phyloP scores from a whole-genome alignment of 768 basidiomycete species.

The Kwoniella sp. region DNA sequence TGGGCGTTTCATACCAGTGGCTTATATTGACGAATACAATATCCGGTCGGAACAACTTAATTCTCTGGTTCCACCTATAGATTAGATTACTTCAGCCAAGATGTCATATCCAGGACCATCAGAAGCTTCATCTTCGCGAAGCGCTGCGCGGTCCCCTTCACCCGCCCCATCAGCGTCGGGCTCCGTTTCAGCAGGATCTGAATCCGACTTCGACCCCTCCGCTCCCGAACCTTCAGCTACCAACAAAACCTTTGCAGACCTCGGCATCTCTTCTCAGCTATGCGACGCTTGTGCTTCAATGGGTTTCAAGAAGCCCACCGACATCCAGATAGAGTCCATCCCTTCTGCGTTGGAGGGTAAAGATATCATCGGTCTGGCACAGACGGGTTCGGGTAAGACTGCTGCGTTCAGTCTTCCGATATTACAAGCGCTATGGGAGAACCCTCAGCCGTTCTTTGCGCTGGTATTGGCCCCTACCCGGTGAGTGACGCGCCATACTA shows the following conservation, averaged over 20 bases:
- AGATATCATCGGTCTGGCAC: conserved; percentile 98
- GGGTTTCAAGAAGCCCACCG: conserved; percentile 81
- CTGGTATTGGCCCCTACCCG: conserved; percentile 93
- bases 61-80: too few relatives aligned
- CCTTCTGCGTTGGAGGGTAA: conserved; percentile 86
- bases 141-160: too few relatives aligned
- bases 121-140: conserved; percentile 24
- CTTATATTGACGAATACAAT: too few relatives aligned
- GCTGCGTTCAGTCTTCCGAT: conserved; percentile 96
- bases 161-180: conserved; percentile 10
- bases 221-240: conserved; percentile 18
- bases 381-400: conserved; percentile 96
- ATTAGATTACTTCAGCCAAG: neutral
- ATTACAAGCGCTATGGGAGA: conserved; percentile 87
- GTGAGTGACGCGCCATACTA: conserved; percentile 41
- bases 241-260: conserved; percentile 68
- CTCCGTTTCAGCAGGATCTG: conserved; percentile 20
- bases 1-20: neutral
- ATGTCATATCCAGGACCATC: conserved; percentile 17
- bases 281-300: conserved; percentile 80
- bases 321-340: conserved; percentile 81
- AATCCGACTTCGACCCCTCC: conserved; percentile 15
- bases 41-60: too few relatives aligned
- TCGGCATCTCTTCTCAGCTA: conserved; percentile 87
- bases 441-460: conserved; percentile 89